A percentile compares a stretch with the other conserved stretches of the same genome.
These are phyloP conservation scores for Xylaria acuta DNA, from an alignment of 495 filamentous ascomycete genomes.

Conservation along the genomic window DNA sequence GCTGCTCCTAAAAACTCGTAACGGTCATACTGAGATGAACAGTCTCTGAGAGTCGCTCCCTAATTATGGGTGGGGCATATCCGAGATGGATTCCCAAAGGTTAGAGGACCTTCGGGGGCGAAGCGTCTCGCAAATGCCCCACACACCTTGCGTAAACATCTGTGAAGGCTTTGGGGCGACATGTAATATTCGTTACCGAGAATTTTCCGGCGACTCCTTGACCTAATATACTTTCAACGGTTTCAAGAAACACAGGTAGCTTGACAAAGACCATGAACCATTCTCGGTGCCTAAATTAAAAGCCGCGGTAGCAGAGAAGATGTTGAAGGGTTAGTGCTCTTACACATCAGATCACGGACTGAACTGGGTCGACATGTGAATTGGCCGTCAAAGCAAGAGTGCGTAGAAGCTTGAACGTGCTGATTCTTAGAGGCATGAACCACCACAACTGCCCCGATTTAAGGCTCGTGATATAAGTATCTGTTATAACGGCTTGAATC, in stretches of 20 bases:
- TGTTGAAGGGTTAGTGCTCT: background rate
- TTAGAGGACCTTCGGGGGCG: background rate
- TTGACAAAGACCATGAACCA: no score
- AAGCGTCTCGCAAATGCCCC: conserved; percentile 20
- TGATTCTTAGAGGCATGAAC: background rate
- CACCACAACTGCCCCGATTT: background rate
- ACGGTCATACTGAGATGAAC: background rate
- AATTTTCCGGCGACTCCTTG: background rate
- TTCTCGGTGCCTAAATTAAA: background rate
- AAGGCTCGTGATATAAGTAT: background rate
- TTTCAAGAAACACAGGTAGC: no score
- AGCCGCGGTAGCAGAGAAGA: background rate
- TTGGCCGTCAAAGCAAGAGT: background rate
- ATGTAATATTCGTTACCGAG: background rate
- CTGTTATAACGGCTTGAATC: background rate
- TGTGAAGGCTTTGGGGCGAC: background rate
- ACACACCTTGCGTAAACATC: background rate
- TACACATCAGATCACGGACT: background rate
- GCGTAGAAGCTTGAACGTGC: background rate
- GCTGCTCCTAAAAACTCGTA: no score
- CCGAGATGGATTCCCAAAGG: background rate
- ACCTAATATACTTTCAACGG: no score
- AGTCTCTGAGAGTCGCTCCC: background rate
- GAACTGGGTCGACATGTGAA: background rate
- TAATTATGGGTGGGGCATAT: background rate